Base-by-base conservation (phyloP, 257 asterid genomes). In the Euphrasia confusa region DNA sequence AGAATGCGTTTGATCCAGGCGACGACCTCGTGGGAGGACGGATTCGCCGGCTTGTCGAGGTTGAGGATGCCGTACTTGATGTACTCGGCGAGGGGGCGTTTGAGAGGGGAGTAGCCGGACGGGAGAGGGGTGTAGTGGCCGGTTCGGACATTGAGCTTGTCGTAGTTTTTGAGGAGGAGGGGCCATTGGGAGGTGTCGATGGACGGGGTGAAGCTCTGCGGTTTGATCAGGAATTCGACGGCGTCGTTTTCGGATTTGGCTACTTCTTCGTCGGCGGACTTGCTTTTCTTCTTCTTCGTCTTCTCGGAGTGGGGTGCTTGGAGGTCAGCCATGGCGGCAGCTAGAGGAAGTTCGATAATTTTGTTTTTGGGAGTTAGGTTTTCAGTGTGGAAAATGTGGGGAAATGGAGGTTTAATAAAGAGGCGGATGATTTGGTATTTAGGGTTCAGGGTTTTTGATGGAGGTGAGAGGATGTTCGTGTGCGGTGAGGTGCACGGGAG, bases 111-210 rank as follows among this genome's bases (percentile, higher is more conserved):
- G 71, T 21, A 81, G n/a, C 96, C 96, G 33, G 91, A 78, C 1
- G 91, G 84, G 7, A 88, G 78, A 5, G 96, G 96, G 33, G 96
- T 88, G 84, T 83, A 88, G 74, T 88, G 96, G 0, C 96, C 96
- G 3, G 96, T 85, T 7, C 96, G 85, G 2, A 88, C 80, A 68
- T 88, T 86, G 60, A 86, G 76, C 47, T 81, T 84, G 61, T 83
- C 89, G 78, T 85, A 88, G 76, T 88, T 85, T 49, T 88, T 88
- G 33, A 88, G 73, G 3, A 88, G 87, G 66, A 88, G 81, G 14
- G 96, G 96, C 96, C 96, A 88, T 10, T 88, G 68, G 14, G 96
- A 85, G 18, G 94, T 83, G 64, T 88, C 89, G 13, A 83, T 68
- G 7, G 86, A 4, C 12, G 96, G 94, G 11, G 94, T 78, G 66